Base-by-base conservation (phyloP, 371 early-diverging fungal species). In the Choanephora cucurbitarum region DNA sequence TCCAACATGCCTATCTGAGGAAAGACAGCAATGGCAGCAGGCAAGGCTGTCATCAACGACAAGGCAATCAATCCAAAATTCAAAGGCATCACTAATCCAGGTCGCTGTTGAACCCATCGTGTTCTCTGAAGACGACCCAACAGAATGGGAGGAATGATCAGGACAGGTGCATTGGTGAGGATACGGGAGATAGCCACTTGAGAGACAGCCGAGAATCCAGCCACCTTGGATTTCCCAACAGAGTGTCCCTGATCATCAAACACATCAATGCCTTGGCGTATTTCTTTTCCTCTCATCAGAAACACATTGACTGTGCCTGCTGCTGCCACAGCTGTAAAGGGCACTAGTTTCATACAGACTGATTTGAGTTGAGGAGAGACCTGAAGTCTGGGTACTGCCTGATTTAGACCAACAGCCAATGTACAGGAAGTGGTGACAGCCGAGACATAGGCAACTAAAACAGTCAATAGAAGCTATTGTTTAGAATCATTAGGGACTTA, bases 261-360 rank as follows among this genome's bases (percentile, higher is more conserved):
- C 0, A 92, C 89, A 44, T 82, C 73, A 34, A 92, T 92, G 13
- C 92, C 92, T 46, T 91, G 81, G 33, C 82, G 82, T 48, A 93
- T 69, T 52, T 93, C 93, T 63, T 93, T 93, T 37, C 83, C 80
- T n/a, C 93, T 70, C 93, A 93, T 93, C 66, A 92, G 67, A 52
- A 91, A 87, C 21, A 93, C 91, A 57, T 93, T 93, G 49, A 89
- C 77, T 15, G 91, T 87, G 56, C 91, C 91, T 15, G 93, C 93
- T 6, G 87, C 76, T 1, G 92, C 90, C 10, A 92, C 93, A 32
- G 93, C 91, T 6, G 80, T 72, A 58, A 92, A 92, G 1, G 93
- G 93, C 5, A 91, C 88, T 9, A 82, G 63, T 14, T 83, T 79
- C 47, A 77, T 72, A 37, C 90, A 57, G 39, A 90, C 34, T 4